Conservation (phyloP, 140 eudicot species). For the Cichorium intybus region DNA sequence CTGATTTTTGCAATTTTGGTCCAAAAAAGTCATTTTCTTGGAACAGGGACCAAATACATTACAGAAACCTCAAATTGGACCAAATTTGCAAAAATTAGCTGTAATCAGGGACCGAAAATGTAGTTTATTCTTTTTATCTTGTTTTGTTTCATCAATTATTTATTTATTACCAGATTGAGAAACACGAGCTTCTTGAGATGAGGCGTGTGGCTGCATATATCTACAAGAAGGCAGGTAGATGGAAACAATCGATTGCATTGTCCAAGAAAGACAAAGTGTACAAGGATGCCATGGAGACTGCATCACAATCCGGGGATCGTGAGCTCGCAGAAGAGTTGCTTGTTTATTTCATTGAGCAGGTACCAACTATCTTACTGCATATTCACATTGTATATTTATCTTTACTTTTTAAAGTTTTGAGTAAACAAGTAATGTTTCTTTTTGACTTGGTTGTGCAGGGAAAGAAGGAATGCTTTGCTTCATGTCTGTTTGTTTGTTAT, state of each 20-base stretch:
- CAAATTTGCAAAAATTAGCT: not conserved
- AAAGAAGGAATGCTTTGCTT: conserved; percentile 96
- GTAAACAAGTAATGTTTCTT: conserved; percentile 4
- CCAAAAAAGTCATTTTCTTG: not conserved
- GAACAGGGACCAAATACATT: not conserved
- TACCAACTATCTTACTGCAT: conserved; percentile 11
- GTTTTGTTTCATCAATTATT: not conserved
- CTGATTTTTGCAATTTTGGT: too few species aligned
- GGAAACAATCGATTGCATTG: conserved; percentile 97
- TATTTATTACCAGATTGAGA: conserved; percentile 75
- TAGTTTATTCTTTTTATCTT: not conserved
- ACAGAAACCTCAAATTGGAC: not conserved
- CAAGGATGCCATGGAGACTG: conserved; percentile 99
- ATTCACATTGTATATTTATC: not conserved
- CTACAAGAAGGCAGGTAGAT: conserved; percentile 95
- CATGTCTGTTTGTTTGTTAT: conserved; percentile 91
- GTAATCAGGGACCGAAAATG: not conserved
- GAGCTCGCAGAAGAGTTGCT: conserved; percentile 97
- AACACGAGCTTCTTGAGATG: conserved; percentile 98
- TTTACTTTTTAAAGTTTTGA: not conserved
- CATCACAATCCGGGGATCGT: conserved; percentile 97
- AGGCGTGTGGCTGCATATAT: conserved; percentile 97
- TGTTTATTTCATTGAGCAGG: conserved; percentile 93
- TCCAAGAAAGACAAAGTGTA: conserved; percentile 92
- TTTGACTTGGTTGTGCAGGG: conserved; percentile 57